Conservation (phyloP, 2,329 filamentous ascomycete genomes). For the Pestalotiopsis sp. region DNA sequence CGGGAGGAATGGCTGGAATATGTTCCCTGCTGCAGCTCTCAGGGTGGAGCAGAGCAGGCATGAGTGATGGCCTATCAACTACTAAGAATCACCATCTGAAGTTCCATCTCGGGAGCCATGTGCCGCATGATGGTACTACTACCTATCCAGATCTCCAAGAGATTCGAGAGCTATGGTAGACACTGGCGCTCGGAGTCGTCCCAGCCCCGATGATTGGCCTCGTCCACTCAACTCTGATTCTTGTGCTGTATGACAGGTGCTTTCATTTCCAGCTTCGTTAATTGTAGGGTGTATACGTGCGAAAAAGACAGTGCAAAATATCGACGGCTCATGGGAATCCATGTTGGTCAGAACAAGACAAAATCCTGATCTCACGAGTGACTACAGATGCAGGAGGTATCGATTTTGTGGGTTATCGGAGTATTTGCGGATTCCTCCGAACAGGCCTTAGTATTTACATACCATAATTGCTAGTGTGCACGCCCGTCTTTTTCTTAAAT, state of each 20-base stretch:
- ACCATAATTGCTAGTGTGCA: too few relatives aligned
- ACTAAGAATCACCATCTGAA: too few relatives aligned
- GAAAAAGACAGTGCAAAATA: neutral
- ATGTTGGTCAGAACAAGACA: too few relatives aligned
- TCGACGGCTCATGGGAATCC: too few relatives aligned
- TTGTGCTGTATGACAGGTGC: neutral
- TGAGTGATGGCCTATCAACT: too few relatives aligned
- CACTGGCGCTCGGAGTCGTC: neutral
- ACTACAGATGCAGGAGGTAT: too few relatives aligned
- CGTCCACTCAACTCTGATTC: neutral
- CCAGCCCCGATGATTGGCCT: neutral
- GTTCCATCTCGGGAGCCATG: too few relatives aligned
- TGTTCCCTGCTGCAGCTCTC: neutral
- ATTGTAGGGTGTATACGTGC: neutral
- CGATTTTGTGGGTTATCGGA: too few relatives aligned
- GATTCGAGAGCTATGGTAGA: neutral
- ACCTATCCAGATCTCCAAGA: neutral
- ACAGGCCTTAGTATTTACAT: too few relatives aligned
- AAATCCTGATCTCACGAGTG: too few relatives aligned
- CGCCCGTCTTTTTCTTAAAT: neutral
- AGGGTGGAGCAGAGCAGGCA: neutral
- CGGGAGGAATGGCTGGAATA: neutral
- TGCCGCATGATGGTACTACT: too few relatives aligned
- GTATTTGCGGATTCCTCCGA: too few relatives aligned
- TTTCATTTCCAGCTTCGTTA: neutral